Percentiles rank a stretch among this genome's conserved stretches.
phyloP scores from a whole-genome alignment of 2,329 filamentous ascomycete genomes.

The Penicillium sp. region DNA sequence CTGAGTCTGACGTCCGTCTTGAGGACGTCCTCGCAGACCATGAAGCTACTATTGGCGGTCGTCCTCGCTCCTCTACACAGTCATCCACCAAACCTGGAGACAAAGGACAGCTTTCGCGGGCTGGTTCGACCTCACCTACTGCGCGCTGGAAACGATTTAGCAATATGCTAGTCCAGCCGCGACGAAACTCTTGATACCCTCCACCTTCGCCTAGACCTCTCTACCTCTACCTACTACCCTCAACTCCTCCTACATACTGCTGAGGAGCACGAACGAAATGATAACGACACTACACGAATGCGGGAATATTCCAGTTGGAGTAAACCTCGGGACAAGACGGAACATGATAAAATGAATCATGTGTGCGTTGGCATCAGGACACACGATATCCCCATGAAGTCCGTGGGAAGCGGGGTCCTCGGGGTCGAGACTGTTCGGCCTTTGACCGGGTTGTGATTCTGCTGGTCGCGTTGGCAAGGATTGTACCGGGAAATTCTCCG shows the following conservation, averaged over 20 bases:
- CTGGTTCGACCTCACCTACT: slow-evolving; percentile 24
- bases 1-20: slow-evolving; percentile 43
- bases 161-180: slow-evolving; percentile 31
- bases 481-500: neutral
- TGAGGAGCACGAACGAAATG: neutral
- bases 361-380: neutral
- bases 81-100: slow-evolving; percentile 36
- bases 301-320: neutral
- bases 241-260: neutral
- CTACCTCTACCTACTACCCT: neutral
- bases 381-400: neutral
- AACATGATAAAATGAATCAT: neutral
- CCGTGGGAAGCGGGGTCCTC: neutral
- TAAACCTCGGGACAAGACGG: neutral
- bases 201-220: neutral
- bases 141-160: slow-evolving; percentile 36
- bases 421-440: neutral
- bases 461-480: slow-evolving; percentile 1
- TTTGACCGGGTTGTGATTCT: neutral
- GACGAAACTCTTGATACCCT: slow-evolving; percentile 21
- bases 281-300: slow-evolving; percentile 1
- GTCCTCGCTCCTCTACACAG: slow-evolving; percentile 37
- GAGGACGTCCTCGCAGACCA: slow-evolving; percentile 46
- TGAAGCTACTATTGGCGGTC: slow-evolving; percentile 32
- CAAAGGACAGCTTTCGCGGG: slow-evolving; percentile 24